Conservation (phyloP, 164 flowering plant genomes). For the Pachysandra terminalis region DNA sequence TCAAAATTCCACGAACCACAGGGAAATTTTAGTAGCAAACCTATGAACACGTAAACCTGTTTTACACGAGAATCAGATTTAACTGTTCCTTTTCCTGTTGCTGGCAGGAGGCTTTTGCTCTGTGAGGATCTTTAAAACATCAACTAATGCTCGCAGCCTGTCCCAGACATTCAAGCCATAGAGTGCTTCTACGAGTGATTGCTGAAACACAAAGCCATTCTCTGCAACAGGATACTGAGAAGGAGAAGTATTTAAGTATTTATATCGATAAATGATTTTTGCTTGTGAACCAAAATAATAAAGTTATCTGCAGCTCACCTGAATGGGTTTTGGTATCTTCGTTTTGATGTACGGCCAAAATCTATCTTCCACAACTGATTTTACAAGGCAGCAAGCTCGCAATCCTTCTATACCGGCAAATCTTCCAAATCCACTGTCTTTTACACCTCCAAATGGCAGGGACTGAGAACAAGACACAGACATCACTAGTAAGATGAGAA, state of each 20-base stretch:
- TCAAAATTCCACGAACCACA: background rate
- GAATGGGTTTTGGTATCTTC: slow-evolving; percentile 86
- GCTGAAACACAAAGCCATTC: slow-evolving; percentile 82
- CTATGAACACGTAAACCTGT: background rate
- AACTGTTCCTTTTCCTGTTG: slow-evolving; percentile 34
- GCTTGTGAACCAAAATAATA: background rate
- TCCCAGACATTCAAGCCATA: slow-evolving; percentile 88
- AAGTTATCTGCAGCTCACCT: slow-evolving; percentile 38
- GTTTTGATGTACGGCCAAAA: slow-evolving; percentile 96
- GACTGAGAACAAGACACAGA: slow-evolving; percentile 49
- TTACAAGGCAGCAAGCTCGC: slow-evolving; percentile 92
- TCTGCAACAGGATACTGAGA: slow-evolving; percentile 87
- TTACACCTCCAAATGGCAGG: slow-evolving; percentile 95
- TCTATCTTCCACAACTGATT: slow-evolving; percentile 93
- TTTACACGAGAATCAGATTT: background rate
- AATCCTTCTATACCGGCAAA: slow-evolving; percentile 96
- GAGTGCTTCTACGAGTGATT: slow-evolving; percentile 79
- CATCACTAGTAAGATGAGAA: background rate
- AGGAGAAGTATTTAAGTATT: background rate
- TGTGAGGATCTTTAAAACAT: slow-evolving; percentile 60
- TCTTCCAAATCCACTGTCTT: slow-evolving; percentile 94
- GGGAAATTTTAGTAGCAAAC: slow-evolving; percentile 3
- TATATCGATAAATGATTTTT: background rate
- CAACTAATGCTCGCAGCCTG: slow-evolving; percentile 64
- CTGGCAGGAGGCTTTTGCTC: slow-evolving; percentile 45